Percentiles rank a stretch among this genome's conserved stretches.
Conservation (phyloP, 257 asterid species). For the Misopates orontium region DNA sequence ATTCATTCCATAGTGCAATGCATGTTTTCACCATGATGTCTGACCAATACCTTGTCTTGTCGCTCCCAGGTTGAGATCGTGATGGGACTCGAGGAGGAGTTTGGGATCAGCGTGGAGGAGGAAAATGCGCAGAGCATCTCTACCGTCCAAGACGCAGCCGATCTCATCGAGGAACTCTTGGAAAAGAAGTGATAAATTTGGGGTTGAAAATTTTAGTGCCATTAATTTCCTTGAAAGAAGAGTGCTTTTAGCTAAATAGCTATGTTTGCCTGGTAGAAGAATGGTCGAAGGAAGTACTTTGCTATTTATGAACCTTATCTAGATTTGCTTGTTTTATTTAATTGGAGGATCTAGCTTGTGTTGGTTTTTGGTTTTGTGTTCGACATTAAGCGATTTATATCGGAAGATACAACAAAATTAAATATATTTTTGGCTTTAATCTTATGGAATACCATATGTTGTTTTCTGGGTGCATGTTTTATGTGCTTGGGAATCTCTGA, state of each 20-base stretch:
- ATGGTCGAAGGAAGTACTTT: background rate
- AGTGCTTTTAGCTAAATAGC: background rate
- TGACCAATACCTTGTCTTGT: background rate
- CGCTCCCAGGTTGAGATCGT: conserved; percentile 81
- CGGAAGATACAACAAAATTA: background rate
- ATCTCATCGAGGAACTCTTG: conserved; percentile 72
- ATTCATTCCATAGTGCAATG: background rate
- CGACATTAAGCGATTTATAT: background rate
- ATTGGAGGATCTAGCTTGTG: conserved; percentile 17
- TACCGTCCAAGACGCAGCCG: conserved; percentile 93
- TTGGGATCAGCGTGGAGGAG: conserved; percentile 86
- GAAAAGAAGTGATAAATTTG: conserved; percentile 36
- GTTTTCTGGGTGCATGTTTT: background rate
- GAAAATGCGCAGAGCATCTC: conserved; percentile 86
- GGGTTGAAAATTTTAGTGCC: background rate
- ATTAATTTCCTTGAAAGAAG: conserved; percentile 28
- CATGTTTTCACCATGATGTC: background rate
- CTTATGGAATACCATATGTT: background rate
- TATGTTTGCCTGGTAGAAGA: background rate
- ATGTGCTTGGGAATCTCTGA: too few species aligned
- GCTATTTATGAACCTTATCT: conserved; percentile 5
- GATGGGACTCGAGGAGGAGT: conserved; percentile 97
- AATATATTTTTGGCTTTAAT: background rate
- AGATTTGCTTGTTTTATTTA: conserved; percentile 15
- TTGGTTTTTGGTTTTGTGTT: background rate